Base-by-base conservation (phyloP, 352 stramenopile species). In the Phytophthora macrochlamydospora region DNA sequence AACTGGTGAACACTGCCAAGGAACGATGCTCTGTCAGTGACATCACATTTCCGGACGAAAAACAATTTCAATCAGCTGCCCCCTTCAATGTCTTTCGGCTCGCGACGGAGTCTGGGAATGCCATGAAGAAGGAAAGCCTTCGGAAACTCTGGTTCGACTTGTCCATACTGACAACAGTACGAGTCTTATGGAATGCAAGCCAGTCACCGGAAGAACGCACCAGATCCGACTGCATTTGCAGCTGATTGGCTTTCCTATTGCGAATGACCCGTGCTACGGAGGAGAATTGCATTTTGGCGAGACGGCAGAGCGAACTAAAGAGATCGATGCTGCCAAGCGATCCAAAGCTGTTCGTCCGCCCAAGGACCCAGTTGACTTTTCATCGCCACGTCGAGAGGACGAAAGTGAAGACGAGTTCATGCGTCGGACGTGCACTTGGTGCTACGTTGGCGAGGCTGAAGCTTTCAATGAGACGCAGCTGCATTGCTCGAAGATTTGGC, bases 171-270 rank as follows among this genome's bases (percentile, higher is more conserved):
- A 93, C 55, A 81, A 79, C 7, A 60, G 69, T 30, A 97, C 91
- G 12, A 96, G 92, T 40, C 62, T 99, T 43, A 78, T 99, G 18
- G 61, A 98, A 56, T 98, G 91, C 73, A 94, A 97, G 55, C 96
- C 97, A 5, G 78, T 97, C 43, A 99, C 97, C 6, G 97, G 97
- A 48, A 83, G 97, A 54, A 99, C 96, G 31, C 97, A 99, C 79
- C 97, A 99, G 75, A 98, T 99, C 67, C 92, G 97, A 12, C 74
- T 99, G 24, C 97, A 99, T 62, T 78, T 99, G 46, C 95, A 98
- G 64, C 79, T 97, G 18, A 74, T 97, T 51, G 87, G 87, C 8
- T 93, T 91, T 61, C 93, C 97, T 2, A 99, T 99, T 78, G 96
- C 95, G 8, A 99, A 99, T 67, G 97, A 99, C 67, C 94, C 96